These are phyloP conservation scores for Lachnellula occidentalis DNA, from an alignment of 2,329 filamentous ascomycete genomes.

Conservation along the genomic window DNA sequence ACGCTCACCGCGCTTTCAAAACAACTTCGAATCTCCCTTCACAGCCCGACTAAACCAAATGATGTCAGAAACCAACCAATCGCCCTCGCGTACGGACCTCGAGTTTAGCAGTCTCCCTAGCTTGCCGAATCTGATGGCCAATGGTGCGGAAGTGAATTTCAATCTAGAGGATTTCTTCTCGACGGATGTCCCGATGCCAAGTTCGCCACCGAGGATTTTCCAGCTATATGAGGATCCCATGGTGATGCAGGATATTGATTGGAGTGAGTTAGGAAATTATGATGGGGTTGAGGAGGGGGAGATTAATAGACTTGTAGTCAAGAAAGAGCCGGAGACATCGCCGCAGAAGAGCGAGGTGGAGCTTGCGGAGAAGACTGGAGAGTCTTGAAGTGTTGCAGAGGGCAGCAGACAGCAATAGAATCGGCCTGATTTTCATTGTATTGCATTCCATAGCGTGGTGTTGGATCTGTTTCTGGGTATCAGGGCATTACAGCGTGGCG, in stretches of 20 bases:
- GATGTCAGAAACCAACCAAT: slow-evolving; percentile 27
- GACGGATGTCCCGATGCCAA: slow-evolving; percentile 41
- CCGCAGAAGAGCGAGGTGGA: slow-evolving; percentile 9
- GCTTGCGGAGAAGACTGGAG: not conserved
- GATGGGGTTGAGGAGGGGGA: slow-evolving; percentile 3
- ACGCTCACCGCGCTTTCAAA: slow-evolving; percentile 24
- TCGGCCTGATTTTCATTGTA: slow-evolving; percentile 3
- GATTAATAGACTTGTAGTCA: slow-evolving; percentile 11
- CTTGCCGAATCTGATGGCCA: slow-evolving; percentile 17
- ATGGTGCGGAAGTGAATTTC: slow-evolving; percentile 21
- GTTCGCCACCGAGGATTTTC: slow-evolving; percentile 38
- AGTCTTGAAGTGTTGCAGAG: not conserved
- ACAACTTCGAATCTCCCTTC: slow-evolving; percentile 32
- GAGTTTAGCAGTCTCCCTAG: slow-evolving; percentile 33
- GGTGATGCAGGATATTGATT: slow-evolving; percentile 21
- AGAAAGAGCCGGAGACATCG: slow-evolving; percentile 19
- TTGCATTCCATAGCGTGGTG: slow-evolving; percentile 23
- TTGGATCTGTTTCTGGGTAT: slow-evolving; percentile 8
- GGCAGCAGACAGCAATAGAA: too few species aligned
- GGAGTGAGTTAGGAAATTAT: slow-evolving; percentile 24
- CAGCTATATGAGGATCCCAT: slow-evolving; percentile 28
- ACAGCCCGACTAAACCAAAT: slow-evolving; percentile 30
- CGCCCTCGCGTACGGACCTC: slow-evolving; percentile 24
- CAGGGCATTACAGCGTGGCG: not conserved
- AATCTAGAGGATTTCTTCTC: slow-evolving; percentile 38